Conservation (phyloP, 257 asterid species). For the Handroanthus guayacan region DNA sequence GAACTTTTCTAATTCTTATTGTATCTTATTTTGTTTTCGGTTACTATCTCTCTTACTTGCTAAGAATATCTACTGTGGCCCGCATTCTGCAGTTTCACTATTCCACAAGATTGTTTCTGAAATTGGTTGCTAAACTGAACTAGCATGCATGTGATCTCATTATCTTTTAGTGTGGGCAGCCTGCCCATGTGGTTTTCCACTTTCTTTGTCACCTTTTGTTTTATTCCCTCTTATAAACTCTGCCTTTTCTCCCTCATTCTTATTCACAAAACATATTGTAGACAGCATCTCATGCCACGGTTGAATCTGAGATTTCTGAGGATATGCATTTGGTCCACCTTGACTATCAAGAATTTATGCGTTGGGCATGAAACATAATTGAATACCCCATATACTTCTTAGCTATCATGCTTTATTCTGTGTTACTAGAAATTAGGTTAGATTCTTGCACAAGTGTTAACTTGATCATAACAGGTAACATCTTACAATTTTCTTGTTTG, state of each 20-base stretch:
- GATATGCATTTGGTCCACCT: slow-evolving; percentile 39
- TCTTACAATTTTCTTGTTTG: too few relatives aligned
- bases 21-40: neutral
- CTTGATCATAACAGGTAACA: too few relatives aligned
- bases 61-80: too few relatives aligned
- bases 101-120: neutral
- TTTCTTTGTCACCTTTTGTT: slow-evolving; percentile 2
- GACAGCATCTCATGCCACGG: slow-evolving; percentile 21
- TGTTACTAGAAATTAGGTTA: too few relatives aligned
- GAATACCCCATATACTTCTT: too few relatives aligned
- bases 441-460: too few relatives aligned
- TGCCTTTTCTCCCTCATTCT: slow-evolving; percentile 3
- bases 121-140: neutral
- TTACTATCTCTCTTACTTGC: too few relatives aligned
- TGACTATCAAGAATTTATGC: neutral
- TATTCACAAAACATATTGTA: slow-evolving; percentile 8
- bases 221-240: slow-evolving; percentile 1
- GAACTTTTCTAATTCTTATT: neutral
- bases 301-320: slow-evolving; percentile 44
- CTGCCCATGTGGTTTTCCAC: slow-evolving; percentile 12
- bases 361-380: too few relatives aligned
- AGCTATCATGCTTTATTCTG: too few relatives aligned
- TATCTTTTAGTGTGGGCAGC: neutral
- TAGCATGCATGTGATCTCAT: neutral
- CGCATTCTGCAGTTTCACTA: neutral